Evolutionary conservation across 257 asterid genomes (phyloP), one percentile per base, ranked within the genome.

Genomic region (Capsicum chinense): DNA sequence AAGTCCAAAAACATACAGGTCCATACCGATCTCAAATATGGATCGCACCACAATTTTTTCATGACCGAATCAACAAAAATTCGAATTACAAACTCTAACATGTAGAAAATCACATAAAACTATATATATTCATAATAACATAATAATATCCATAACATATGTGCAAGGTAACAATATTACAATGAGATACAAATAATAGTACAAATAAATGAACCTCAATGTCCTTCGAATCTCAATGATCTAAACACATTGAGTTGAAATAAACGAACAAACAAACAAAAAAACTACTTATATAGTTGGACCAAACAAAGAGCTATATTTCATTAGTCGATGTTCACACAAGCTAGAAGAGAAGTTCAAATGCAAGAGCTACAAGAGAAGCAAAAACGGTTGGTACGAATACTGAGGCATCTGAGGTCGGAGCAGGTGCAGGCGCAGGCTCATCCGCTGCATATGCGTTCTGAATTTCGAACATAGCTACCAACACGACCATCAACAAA

Each of bases 351-450:
- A 93, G 85, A 79, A 86, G 7, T 69, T 88, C 94, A 4, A 92
- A 79, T 14, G 89, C 91, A 47, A 84, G 56, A 0, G 91, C 94
- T 1, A 84, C 86, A 5, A 85, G 26, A 0, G 94, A 88, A 0
- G 92, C 92, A 10, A 90, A 74, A 7, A 83, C 6, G 3, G 94
- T 83, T 0, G 94, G 95, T 6, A 86, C 86, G 7, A 88, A 91
- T 8, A 83, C 15, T 67, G 82, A 0, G 70, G 93, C 89, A 39
- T 83, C 92, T 0, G 93, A 85, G 17, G 85, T 69, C 6, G 94
- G 93, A 0, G 93, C 33, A 26, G 33, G 33, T 26, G 33, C 91
- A 11, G 87, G 83, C 7, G 88, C 87, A 0, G 86, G 85, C 0
- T 81, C 62, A 0, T 85, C 88, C 0, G 9, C 48, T 3, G 92